Conservation (phyloP, 192 early-diverging fungal species). For the Coemansia sp. region DNA sequence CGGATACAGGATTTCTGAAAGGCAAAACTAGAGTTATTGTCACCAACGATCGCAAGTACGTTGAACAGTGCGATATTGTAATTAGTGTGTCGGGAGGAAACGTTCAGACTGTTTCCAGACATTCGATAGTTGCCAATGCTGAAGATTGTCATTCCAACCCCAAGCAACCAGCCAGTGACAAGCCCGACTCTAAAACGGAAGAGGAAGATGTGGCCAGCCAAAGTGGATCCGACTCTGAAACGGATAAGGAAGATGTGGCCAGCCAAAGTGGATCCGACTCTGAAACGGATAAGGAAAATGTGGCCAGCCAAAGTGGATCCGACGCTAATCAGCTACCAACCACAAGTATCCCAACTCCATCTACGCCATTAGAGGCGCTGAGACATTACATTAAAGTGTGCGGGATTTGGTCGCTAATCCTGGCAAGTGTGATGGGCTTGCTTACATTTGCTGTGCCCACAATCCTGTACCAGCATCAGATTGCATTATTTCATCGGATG, state of each 20-base stretch:
- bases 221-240: neutral
- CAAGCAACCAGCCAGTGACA: neutral
- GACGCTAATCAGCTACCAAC: neutral
- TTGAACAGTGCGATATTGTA: slow-evolving; percentile 48
- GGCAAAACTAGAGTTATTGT: slow-evolving; percentile 52
- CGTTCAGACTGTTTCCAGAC: neutral
- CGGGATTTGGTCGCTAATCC: slow-evolving; percentile 9
- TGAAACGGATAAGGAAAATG: too few relatives aligned
- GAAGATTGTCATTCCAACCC: neutral
- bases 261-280: too few relatives aligned
- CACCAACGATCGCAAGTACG: slow-evolving; percentile 53
- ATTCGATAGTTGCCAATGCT: neutral
- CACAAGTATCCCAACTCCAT: neutral
- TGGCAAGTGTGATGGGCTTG: slow-evolving; percentile 12
- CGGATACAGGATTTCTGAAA: slow-evolving; percentile 18
- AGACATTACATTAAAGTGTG: slow-evolving; percentile 11
- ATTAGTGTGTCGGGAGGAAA: slow-evolving; percentile 45
- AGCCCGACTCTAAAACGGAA: neutral
- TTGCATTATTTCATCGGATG: neutral
- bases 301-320: neutral
- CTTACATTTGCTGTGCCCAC: slow-evolving; percentile 16
- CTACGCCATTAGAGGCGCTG: neutral
- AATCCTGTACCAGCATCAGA: slow-evolving; percentile 13
- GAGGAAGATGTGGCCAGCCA: too few relatives aligned
- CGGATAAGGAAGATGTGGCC: too few relatives aligned